Evolutionary conservation across 495 filamentous ascomycete genomes (phyloP).

Genomic region (Hyaloscypha finlandica): DNA sequence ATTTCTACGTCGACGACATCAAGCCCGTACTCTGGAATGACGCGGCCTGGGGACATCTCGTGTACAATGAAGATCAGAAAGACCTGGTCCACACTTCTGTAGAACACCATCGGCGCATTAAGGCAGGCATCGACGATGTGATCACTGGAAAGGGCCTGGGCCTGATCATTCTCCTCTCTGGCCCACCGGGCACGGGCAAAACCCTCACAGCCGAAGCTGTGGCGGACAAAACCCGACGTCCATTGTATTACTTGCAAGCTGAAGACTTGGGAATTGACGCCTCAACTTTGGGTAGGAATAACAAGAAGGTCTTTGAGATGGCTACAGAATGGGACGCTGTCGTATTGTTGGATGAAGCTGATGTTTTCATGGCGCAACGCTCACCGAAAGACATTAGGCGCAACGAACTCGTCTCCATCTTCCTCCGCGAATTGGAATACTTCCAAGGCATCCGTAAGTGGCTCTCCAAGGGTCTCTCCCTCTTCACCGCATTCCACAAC

Average conservation of each 20-base stretch:
- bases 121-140: constrained; percentile 30
- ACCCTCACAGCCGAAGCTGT: constrained; percentile 30
- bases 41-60: constrained; percentile 40
- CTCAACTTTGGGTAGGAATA: constrained; percentile 54
- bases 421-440: constrained; percentile 55
- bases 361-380: constrained; percentile 53
- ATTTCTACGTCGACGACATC: constrained; percentile 41
- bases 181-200: constrained; percentile 35
- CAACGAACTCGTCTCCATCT: constrained; percentile 53
- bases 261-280: constrained; percentile 29
- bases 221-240: constrained; percentile 7
- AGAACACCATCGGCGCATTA: constrained; percentile 33
- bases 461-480: too few relatives aligned
- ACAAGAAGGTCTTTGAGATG: constrained; percentile 54
- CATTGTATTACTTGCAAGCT: neutral
- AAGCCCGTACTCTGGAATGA: constrained; percentile 39
- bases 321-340: constrained; percentile 53
- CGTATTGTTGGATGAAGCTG: constrained; percentile 53
- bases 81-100: constrained; percentile 44
- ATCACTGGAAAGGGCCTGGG: constrained; percentile 35
- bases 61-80: constrained; percentile 44
- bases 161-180: constrained; percentile 33
- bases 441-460: constrained; percentile 43
- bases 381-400: constrained; percentile 46
- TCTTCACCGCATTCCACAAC: too few relatives aligned